Evolutionary conservation across 495 filamentous ascomycete genomes (phyloP).

Genomic region (Podospora appendiculata): DNA sequence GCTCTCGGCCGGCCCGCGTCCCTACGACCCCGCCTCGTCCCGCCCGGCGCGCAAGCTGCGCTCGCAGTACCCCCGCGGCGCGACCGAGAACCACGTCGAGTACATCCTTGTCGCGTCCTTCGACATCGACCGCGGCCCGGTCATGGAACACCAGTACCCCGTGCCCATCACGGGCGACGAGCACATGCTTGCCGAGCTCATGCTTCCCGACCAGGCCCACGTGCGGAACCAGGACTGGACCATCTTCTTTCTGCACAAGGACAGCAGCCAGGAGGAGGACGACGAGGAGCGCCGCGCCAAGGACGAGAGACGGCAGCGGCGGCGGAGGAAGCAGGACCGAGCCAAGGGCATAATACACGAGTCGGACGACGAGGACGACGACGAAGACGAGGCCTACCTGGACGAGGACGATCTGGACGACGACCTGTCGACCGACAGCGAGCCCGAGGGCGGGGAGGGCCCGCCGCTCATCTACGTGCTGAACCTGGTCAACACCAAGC

Average conservation of each 20-base stretch:
- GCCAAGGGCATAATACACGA: slow-evolving; percentile 48
- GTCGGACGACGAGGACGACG: slow-evolving; percentile 37
- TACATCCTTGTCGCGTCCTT: slow-evolving; percentile 99
- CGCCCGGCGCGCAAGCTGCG: slow-evolving; percentile 48
- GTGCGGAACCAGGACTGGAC: slow-evolving; percentile 97
- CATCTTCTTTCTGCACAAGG: slow-evolving; percentile 97
- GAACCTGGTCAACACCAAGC: slow-evolving; percentile 96
- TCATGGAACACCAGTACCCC: slow-evolving; percentile 98
- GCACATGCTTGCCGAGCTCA: slow-evolving; percentile 93
- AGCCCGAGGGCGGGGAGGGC: slow-evolving; percentile 61
- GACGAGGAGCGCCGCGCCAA: slow-evolving; percentile 48
- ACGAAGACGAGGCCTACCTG: slow-evolving; percentile 13
- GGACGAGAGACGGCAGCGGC: slow-evolving; percentile 41
- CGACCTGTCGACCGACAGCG: slow-evolving; percentile 45
- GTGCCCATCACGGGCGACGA: slow-evolving; percentile 94
- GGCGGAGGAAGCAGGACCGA: slow-evolving; percentile 34
- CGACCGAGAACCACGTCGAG: slow-evolving; percentile 86
- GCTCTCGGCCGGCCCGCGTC: slow-evolving; percentile 35
- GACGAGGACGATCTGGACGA: slow-evolving; percentile 51
- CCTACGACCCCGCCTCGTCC: slow-evolving; percentile 29
- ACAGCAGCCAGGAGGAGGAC: slow-evolving; percentile 71
- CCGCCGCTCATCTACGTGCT: slow-evolving; percentile 96
- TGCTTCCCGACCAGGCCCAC: slow-evolving; percentile 97
- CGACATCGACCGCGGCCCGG: slow-evolving; percentile 88
- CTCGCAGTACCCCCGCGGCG: slow-evolving; percentile 80